Percentiles rank a stretch among this genome's conserved stretches.
Conservation (phyloP, 371 early-diverging fungal genomes). For the Rhizopus arrhizus region DNA sequence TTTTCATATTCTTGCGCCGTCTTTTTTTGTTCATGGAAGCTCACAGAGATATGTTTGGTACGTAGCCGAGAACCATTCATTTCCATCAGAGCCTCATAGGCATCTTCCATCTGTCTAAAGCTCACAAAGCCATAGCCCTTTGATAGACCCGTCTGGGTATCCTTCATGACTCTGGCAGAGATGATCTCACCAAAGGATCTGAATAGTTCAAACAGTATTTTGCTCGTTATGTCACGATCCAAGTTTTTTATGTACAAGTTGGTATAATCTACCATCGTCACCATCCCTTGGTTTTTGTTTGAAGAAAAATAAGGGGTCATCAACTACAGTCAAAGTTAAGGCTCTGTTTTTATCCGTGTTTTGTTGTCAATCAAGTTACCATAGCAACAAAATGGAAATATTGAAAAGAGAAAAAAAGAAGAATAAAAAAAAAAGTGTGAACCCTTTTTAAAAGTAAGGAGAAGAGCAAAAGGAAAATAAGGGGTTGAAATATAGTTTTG, state of each 20-base stretch:
- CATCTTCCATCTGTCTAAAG: slow-evolving; percentile 42
- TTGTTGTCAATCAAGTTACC: no score
- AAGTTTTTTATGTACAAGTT: slow-evolving; percentile 56
- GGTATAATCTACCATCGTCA: slow-evolving; percentile 35
- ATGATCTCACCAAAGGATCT: slow-evolving; percentile 46
- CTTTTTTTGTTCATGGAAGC: slow-evolving; percentile 53
- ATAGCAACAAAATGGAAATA: no score
- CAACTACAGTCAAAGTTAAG: no score
- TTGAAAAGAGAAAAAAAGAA: no score
- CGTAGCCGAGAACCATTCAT: slow-evolving; percentile 39
- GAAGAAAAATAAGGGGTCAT: no score
- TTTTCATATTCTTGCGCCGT: slow-evolving; percentile 7
- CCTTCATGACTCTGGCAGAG: slow-evolving; percentile 77
- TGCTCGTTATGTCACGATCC: slow-evolving; percentile 44
- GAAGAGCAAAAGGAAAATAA: no score
- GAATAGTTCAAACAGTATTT: slow-evolving; percentile 43
- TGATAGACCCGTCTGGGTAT: slow-evolving; percentile 74
- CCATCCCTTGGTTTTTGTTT: neutral
- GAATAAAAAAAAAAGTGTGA: no score
- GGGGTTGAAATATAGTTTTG: no score
- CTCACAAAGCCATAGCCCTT: slow-evolving; percentile 88
- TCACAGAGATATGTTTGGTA: slow-evolving; percentile 39
- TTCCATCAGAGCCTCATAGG: slow-evolving; percentile 37
- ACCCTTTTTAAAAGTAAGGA: no score
- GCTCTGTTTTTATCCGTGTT: no score